Base-by-base conservation (phyloP, 2,329 filamentous ascomycete species). In the Hypoxylon sp. region DNA sequence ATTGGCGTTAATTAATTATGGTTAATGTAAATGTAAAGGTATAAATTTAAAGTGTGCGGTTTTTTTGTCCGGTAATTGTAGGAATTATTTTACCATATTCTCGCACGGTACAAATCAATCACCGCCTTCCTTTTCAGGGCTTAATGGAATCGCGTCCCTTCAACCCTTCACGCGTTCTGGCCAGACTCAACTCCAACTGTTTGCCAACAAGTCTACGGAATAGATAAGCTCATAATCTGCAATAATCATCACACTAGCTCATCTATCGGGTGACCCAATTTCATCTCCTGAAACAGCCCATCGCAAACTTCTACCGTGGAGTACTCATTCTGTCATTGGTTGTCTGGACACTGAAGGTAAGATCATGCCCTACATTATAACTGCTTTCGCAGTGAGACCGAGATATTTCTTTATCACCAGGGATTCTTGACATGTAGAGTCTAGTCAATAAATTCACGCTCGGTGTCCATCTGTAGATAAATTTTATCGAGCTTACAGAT, bases 61-160 rank as follows among this genome's bases (percentile, higher is more conserved):
- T n/a, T n/a, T n/a, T n/a, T n/a, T n/a, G n/a, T n/a, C n/a, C n/a
- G n/a, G n/a, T n/a, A n/a, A n/a, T n/a, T n/a, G n/a, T n/a, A n/a
- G n/a, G n/a, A n/a, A n/a, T n/a, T n/a, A n/a, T n/a, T n/a, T n/a
- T 6, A 26, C 24, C 24, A 26, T 26, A 26, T 3, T 26, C 24
- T 26, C 24, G 24, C 24, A 26, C 24, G 3, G 24, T 26, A 26
- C 24, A 26, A 26, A 6, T 26, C n/a, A 24, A n/a, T 66, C 58
- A 63, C 61, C 51, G 61, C 62, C 57, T 56, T 6, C 52, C 26
- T 26, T 53, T 69, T 61, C 58, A 18, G 61, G 70, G 42, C 70
- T 71, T 72, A 71, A 71, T 73, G 40, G 69, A 61, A 66, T 74
- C 71, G 72, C 71, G 72, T 72, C 67, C 44, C 20, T 70, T 40